Percentiles rank a stretch among this genome's conserved stretches.
These are phyloP conservation scores for Fusarium decemcellulare DNA, from an alignment of 2,329 filamentous ascomycete genomes.

Conservation along the genomic window DNA sequence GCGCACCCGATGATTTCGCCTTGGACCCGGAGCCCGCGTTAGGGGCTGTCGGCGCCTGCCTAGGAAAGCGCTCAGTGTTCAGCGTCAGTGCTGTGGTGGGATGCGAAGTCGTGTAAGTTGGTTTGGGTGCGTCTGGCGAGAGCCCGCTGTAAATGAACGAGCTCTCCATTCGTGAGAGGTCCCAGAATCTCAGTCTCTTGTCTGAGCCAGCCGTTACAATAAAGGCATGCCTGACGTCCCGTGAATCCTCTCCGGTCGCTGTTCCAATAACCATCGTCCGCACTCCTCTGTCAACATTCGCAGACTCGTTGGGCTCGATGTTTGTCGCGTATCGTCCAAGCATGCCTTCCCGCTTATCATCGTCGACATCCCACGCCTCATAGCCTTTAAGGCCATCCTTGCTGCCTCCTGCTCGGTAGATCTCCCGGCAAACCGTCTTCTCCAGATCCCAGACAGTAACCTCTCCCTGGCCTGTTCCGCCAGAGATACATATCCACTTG, in stretches of 20 bases:
- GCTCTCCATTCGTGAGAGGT: constrained; percentile 82
- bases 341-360: constrained; percentile 89
- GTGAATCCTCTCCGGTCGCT: constrained; percentile 78
- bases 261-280: constrained; percentile 81
- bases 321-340: constrained; percentile 86
- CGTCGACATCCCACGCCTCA: constrained; percentile 90
- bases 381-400: constrained; percentile 77
- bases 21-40: constrained; percentile 51
- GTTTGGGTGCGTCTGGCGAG: constrained; percentile 76
- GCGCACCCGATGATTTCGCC: constrained; percentile 48
- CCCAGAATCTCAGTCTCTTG: constrained; percentile 95
- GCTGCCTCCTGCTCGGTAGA: constrained; percentile 80
- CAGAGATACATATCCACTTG: constrained; percentile 89
- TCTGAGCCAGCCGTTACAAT: constrained; percentile 91
- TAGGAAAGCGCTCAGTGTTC: constrained; percentile 73
- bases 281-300: constrained; percentile 75
- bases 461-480: constrained; percentile 89
- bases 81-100: constrained; percentile 74
- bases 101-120: constrained; percentile 78
- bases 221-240: constrained; percentile 84
- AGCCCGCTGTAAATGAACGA: constrained; percentile 87
- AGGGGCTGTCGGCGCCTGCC: constrained; percentile 52
- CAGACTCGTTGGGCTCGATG: constrained; percentile 72
- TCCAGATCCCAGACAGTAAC: constrained; percentile 97
- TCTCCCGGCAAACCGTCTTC: constrained; percentile 88